Percentiles rank a stretch among this genome's conserved stretches.
Conservation (phyloP, 495 filamentous ascomycete genomes). For the Recurvomyces mirabilis region DNA sequence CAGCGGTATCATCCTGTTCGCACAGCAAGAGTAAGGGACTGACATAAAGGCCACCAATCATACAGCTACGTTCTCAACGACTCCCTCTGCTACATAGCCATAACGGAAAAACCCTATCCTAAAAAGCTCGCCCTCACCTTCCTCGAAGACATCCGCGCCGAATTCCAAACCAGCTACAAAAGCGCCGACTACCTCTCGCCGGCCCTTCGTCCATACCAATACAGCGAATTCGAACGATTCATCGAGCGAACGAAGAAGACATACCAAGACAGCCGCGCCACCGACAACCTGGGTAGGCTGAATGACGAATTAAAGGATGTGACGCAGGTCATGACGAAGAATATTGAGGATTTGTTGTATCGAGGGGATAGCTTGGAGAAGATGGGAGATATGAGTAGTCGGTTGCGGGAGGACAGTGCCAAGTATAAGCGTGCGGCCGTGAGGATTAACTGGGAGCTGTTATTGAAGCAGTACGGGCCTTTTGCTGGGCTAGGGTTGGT, state of each 20-base stretch:
- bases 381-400: slow-evolving; percentile 87
- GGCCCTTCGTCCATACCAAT: slow-evolving; percentile 79
- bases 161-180: slow-evolving; percentile 83
- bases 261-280: slow-evolving; percentile 85
- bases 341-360: slow-evolving; percentile 96
- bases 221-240: slow-evolving; percentile 96
- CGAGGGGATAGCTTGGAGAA: slow-evolving; percentile 88
- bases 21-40: too few species aligned
- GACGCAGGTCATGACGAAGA: slow-evolving; percentile 99
- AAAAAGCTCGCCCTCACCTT: slow-evolving; percentile 99
- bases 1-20: neutral
- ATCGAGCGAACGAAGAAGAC: slow-evolving; percentile 86
- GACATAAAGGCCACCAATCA: neutral
- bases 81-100: slow-evolving; percentile 79
- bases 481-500: slow-evolving; percentile 17
- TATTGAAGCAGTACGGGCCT: slow-evolving; percentile 64
- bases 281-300: slow-evolving; percentile 73
- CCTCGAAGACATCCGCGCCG: slow-evolving; percentile 74
- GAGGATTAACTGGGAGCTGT: slow-evolving; percentile 94
- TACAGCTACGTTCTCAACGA: slow-evolving; percentile 72
- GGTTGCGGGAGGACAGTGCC: slow-evolving; percentile 80
- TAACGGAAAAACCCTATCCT: slow-evolving; percentile 86
- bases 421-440: slow-evolving; percentile 90
- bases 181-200: slow-evolving; percentile 59
- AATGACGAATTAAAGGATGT: slow-evolving; percentile 96